A percentile compares a stretch with the other conserved stretches of the same genome.
Conservation (phyloP, 1,284 basidiomycete genomes). For the Rhodotorula glutinis region DNA sequence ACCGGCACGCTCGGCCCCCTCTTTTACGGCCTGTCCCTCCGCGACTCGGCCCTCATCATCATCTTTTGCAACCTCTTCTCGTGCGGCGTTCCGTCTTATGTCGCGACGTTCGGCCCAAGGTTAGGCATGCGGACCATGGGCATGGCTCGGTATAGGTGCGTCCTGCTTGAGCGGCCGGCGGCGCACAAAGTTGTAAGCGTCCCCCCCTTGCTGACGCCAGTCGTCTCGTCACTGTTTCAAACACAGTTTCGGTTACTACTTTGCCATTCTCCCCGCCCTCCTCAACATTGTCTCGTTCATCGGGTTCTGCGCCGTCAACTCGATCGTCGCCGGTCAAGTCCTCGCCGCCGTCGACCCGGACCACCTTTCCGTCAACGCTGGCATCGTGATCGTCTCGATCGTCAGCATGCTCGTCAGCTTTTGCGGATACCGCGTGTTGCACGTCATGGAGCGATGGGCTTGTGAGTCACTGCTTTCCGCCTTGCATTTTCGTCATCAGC, state of each 20-base stretch:
- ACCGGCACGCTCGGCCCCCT: conserved; percentile 36
- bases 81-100: conserved; percentile 58
- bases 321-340: conserved; percentile 74
- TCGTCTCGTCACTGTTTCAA: too few species aligned
- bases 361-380: conserved; percentile 58
- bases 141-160: conserved; percentile 55
- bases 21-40: conserved; percentile 40
- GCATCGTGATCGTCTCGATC: conserved; percentile 78
- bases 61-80: conserved; percentile 70
- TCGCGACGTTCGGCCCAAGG: conserved; percentile 49
- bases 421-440: conserved; percentile 70
- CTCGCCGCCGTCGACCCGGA: conserved; percentile 66
- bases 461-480: conserved; percentile 38
- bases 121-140: conserved; percentile 82
- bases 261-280: conserved; percentile 62
- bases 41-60: conserved; percentile 69
- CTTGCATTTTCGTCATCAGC: background rate
- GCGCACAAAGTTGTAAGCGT: too few species aligned
- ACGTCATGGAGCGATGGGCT: conserved; percentile 38
- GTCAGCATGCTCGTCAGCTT: conserved; percentile 77
- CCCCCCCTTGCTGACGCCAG: too few species aligned
- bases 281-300: conserved; percentile 57
- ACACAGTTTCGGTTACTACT: conserved; percentile 60
- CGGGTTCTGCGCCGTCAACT: conserved; percentile 73
- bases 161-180: too few species aligned